Percentiles rank a stretch among this genome's conserved stretches.
Evolutionary conservation across 805 yeast genomes (phyloP).

Genomic region (Candida mattraensis): DNA sequence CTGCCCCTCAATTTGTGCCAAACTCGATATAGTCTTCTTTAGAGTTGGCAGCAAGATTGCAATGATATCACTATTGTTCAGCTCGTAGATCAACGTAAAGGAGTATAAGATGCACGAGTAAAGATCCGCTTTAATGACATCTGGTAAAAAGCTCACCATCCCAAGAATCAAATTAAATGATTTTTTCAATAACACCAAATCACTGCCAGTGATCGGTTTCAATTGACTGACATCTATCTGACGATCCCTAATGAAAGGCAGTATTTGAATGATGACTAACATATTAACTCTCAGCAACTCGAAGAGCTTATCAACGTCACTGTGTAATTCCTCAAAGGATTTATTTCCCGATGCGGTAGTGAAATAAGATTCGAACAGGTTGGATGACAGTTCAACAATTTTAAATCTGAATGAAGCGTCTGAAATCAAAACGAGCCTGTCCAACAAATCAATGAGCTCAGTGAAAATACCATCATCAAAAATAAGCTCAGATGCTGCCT

Average conservation of each 20-base stretch:
- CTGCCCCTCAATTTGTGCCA: conserved; percentile 19
- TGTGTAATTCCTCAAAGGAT: conserved; percentile 42
- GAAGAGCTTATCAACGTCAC: conserved; percentile 75
- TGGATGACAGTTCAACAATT: conserved; percentile 47
- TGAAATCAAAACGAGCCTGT: conserved; percentile 38
- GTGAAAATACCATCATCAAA: conserved; percentile 67
- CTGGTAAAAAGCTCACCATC: conserved; percentile 66
- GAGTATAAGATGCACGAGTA: conserved; percentile 67
- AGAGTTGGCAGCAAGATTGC: conserved; percentile 54
- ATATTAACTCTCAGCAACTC: conserved; percentile 73
- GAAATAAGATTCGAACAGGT: conserved; percentile 45
- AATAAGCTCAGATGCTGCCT: conserved; percentile 56
- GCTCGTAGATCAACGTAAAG: conserved; percentile 55
- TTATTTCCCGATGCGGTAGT: conserved; percentile 34
- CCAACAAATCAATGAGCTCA: conserved; percentile 50
- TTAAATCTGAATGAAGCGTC: conserved; percentile 44
- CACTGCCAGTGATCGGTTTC: conserved; percentile 26
- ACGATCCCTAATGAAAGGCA: conserved; percentile 59
- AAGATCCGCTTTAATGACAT: conserved; percentile 66
- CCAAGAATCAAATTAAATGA: conserved; percentile 53
- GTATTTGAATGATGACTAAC: conserved; percentile 55
- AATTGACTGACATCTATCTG: conserved; percentile 33
- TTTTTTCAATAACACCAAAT: conserved; percentile 46
- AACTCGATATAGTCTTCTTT: conserved; percentile 42
- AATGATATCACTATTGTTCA: conserved; percentile 40